Conservation (phyloP, 306 rosid species). For the Coriaria nepalensis region DNA sequence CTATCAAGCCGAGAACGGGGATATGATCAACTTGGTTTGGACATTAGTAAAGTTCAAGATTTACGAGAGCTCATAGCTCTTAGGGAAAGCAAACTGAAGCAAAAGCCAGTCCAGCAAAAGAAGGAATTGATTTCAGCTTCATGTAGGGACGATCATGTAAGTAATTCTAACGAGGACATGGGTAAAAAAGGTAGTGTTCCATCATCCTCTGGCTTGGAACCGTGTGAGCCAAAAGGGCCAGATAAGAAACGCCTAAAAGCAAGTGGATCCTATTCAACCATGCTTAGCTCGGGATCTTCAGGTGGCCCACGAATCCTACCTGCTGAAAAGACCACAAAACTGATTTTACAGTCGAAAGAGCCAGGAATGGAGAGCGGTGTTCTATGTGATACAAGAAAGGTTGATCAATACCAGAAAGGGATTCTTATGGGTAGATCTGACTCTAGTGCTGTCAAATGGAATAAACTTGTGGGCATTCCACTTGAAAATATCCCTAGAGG, state of each 20-base stretch:
- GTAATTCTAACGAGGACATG: conserved; percentile 26
- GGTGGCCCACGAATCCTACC: conserved; percentile 26
- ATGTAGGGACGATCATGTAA: conserved; percentile 30
- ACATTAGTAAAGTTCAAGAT: conserved; percentile 62
- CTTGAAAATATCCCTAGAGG: conserved; percentile 33
- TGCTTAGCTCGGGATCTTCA: conserved; percentile 12
- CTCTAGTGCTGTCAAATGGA: conserved; percentile 21
- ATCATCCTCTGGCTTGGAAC: conserved; percentile 22
- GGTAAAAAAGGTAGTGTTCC: conserved; percentile 24
- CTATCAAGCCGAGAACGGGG: conserved; percentile 33
- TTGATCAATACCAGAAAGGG: conserved; percentile 26
- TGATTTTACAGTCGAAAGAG: conserved; percentile 29
- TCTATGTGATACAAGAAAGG: conserved; percentile 21
- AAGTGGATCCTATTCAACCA: conserved; percentile 25
- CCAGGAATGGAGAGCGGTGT: conserved; percentile 19
- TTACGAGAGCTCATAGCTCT: conserved; percentile 89
- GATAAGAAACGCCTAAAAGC: conserved; percentile 59
- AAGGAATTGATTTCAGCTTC: conserved; percentile 47
- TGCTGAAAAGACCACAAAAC: conserved; percentile 25
- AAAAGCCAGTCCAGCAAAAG: conserved; percentile 51
- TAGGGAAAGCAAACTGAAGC: conserved; percentile 72
- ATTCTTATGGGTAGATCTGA: conserved; percentile 31
- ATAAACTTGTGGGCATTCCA: conserved; percentile 25
- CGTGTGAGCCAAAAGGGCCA: conserved; percentile 39
- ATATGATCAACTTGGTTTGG: conserved; percentile 30